Evolutionary conservation across 371 early-diverging fungal species (phyloP).

Genomic region (Syncephalis fuscata): DNA sequence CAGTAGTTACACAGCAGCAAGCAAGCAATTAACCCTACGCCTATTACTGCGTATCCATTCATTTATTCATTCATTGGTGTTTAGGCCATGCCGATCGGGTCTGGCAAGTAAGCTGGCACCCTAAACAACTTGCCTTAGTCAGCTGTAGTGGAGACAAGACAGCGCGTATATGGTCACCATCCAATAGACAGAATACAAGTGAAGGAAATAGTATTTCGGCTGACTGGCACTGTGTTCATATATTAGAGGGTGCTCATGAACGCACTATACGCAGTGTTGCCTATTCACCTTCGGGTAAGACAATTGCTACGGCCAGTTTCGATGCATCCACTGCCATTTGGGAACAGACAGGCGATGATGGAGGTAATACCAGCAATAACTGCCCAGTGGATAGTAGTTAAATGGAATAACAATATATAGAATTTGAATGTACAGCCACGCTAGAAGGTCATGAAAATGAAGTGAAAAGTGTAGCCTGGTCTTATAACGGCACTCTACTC

Average conservation of each 20-base stretch:
- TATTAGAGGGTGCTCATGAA: constrained; percentile 73
- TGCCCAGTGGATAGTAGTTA: not conserved
- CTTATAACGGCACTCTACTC: constrained; percentile 55
- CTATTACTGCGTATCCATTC: not conserved
- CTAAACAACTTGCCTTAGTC: constrained; percentile 48
- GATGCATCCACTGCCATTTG: constrained; percentile 88
- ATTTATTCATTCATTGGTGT: not conserved
- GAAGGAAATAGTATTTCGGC: constrained; percentile 6
- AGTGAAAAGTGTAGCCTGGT: constrained; percentile 86
- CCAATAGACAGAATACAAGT: constrained; percentile 7
- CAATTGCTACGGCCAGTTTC: constrained; percentile 82
- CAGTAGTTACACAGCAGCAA: not conserved
- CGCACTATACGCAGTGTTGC: constrained; percentile 81
- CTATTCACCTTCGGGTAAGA: constrained; percentile 59
- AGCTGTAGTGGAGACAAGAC: constrained; percentile 79
- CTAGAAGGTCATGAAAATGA: constrained; percentile 98
- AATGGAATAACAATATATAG: too few relatives aligned
- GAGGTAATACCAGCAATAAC: too few relatives aligned
- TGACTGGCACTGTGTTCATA: constrained; percentile 57
- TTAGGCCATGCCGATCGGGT: constrained; percentile 78
- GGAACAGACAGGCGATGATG: constrained; percentile 36
- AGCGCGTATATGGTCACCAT: constrained; percentile 64
- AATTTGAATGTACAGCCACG: constrained; percentile 82
- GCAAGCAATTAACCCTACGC: too few relatives aligned
- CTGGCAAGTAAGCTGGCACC: constrained; percentile 88